Base-by-base conservation (phyloP, 495 filamentous ascomycete species). In the Baudoinia panamericana region DNA sequence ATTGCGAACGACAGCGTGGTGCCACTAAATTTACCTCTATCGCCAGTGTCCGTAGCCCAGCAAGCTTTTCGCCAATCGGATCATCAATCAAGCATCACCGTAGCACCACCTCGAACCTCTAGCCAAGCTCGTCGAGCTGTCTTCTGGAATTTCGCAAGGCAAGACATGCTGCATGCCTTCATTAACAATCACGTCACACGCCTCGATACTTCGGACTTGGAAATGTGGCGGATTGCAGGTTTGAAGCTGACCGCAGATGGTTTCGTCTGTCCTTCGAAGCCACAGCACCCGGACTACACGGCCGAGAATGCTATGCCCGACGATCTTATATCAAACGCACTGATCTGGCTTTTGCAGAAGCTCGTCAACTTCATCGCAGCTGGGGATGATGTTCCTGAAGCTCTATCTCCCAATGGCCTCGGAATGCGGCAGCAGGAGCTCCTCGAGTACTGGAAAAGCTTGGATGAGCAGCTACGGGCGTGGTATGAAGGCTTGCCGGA, bases 91-190 rank as follows among this genome's bases (percentile, higher is more conserved):
- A n/a, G 12, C 13, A 26, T 32, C 2, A 21, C 64, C 62, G n/a
- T 57, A 56, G 10, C 34, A 30, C 13, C 33, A 27, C 39, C 27
- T 12, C 19, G 28, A 8, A 36, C 50, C 8, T 61, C 70, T 1
- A 73, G 69, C 1, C 71, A 69, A 51, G 71, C 72, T 4, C 63
- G 73, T 3, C 66, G 55, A 50, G 74, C 73, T 5, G 73, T 69
- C 1, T 78, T 78, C 51, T 78, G 74, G 74, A 76, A 76, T 46
- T 75, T 76, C 53, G 75, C 73, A 15, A 61, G 73, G 26, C 74
- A 78, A 51, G 74, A 78, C 50, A 73, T 76, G 57, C 59, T 80
- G 7, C 68, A 72, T 52, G 3, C 43, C 71, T 70, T 77, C 47
- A 76, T 78, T 48, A 76, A 77, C 40, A 69, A 74, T 45, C 62